Evolutionary conservation across 257 asterid species (phyloP), one percentile per base, ranked within the genome.

Genomic region (Scutellaria galericulata): DNA sequence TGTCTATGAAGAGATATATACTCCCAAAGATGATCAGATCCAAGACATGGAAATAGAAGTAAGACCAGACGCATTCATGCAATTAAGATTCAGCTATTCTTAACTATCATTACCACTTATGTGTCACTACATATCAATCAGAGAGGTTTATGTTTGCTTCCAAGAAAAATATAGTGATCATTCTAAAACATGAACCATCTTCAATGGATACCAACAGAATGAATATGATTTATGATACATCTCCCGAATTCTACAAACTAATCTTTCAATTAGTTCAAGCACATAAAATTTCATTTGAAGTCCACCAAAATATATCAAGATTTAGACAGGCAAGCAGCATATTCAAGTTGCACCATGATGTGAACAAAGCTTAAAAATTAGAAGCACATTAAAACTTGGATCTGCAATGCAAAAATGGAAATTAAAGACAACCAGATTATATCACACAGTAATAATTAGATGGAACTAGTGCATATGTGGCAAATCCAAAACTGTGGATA

Each of bases 41-140:
- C 60, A 11, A 64, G 18, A 18, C 63, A 46, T 27, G 7, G 22
- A n/a, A 5, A 55, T 12, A 53, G 56, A 73, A 9, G 45, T 57
- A 18, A 61, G 53, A 61, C 7, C 20, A 45, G 5, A 57, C 8
- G 53, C 46, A 54, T 7, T 54, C 73, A 31, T 72, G 40, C 47
- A 78, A 52, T 40, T n/a, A 56, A 72, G 39, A 58, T 41, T 44
- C 60, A 51, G 68, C 60, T 1, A 53, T 24, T 15, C 39, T 53
- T 51, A 72, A 57, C 66, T 52, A 50, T 56, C 56, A 71, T 48
- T 64, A 72, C 45, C 37, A 65, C 74, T 53, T 70, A 47, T 14
- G 9, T n/a, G 10, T 69, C 60, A n/a, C 47, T 44, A 41, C 42
- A 14, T 65, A 48, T 35, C 64, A 65, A 56, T 65, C 51, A 47